Evolutionary conservation across 805 yeast genomes (phyloP), one percentile per base, ranked within the genome.

Genomic region (Blastobotrys parvus): DNA sequence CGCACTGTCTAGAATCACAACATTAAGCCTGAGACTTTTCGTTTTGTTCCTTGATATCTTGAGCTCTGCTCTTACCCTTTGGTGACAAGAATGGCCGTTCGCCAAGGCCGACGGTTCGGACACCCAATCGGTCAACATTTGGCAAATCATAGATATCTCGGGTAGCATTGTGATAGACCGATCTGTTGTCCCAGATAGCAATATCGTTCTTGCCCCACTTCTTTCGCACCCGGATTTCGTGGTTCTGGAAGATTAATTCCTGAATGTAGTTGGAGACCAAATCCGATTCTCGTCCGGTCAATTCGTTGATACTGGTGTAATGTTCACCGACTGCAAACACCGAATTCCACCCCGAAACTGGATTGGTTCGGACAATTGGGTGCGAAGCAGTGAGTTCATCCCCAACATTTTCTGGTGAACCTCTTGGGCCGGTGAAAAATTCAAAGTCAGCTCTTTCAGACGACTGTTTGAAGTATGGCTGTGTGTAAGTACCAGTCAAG

Each of bases 121-220:
- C 49, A 3, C 62, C 63, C 20, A 53, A 48, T 39, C 63, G 52
- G 32, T 40, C 42, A 17, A 53, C 46, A 20, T 38, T 46, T 10
- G 54, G 55, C 20, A 31, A 29, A n/a, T 43, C 16, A 34, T 41
- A 49, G 36, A 45, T 44, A 37, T 83, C 90, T 41, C 74, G 70
- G 17, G 79, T 71, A 13, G 88, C 86, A 10, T 85, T 69, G 60
- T 83, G 92, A 39, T 47, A 52, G 20, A 74, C 63, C 7, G 78
- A 73, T 59, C 92, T 76, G 68, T 83, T 83, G 56, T 83, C 92
- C 90, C 90, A 83, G 21, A 81, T 61, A 16, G 79, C 85, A 41
- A 83, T 81, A 1, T 87, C 74, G 39, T 74, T 72, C 42, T 80
- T 78, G 56, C 77, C 80, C 83, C 87, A 83, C 43, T 61, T 33